phyloP scores from a whole-genome alignment of 2,329 filamentous ascomycete genomes.

The Talaromyces sp. region DNA sequence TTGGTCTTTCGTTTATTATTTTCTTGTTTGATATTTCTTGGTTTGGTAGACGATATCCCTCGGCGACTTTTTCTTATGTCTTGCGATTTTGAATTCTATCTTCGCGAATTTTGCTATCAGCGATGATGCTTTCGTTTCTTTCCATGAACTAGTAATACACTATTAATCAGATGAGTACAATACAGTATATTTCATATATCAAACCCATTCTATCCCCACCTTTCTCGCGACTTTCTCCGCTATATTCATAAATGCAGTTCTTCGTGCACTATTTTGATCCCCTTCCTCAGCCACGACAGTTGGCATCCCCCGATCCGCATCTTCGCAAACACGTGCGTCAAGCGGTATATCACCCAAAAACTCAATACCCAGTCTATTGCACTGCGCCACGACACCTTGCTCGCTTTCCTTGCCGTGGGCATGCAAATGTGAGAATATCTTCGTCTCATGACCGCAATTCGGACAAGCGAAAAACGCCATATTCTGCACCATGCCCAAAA shows the following conservation, averaged over 20 bases:
- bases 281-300: constrained; percentile 81
- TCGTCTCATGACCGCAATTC: constrained; percentile 66
- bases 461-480: constrained; percentile 84
- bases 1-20: not conserved
- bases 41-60: not conserved
- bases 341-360: constrained; percentile 85
- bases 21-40: not conserved
- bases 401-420: constrained; percentile 28
- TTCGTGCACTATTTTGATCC: constrained; percentile 57
- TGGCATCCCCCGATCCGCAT: constrained; percentile 80
- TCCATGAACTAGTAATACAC: no score
- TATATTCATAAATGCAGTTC: constrained; percentile 66
- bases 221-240: constrained; percentile 51
- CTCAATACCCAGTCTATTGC: constrained; percentile 66
- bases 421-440: constrained; percentile 59
- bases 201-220: constrained; percentile 40
- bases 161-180: not conserved
- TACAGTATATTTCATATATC: not conserved
- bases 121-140: no score
- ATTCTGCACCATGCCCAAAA: constrained; percentile 82
- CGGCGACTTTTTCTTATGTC: not conserved
- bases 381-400: constrained; percentile 62
- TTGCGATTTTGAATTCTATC: not conserved
- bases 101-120: not conserved
- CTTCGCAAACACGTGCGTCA: constrained; percentile 77